Conservation (phyloP, 176 grass and related monocot species). For the Eragrostis nindensis region DNA sequence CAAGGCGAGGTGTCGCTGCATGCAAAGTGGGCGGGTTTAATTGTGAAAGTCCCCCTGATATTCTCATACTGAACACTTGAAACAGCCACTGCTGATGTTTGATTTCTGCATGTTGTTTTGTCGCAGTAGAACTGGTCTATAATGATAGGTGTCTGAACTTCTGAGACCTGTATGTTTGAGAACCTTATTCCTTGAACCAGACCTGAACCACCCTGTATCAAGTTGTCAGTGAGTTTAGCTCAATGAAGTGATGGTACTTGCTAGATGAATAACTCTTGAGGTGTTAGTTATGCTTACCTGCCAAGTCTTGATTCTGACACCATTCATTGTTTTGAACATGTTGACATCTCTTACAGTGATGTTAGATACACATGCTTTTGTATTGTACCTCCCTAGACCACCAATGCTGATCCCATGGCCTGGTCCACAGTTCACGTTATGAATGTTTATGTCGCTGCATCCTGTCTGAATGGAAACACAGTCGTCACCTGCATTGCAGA, state of each 20-base stretch:
- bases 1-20: constrained; percentile 79
- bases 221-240: not conserved
- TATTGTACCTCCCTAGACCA: constrained; percentile 84
- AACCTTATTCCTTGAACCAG: constrained; percentile 71
- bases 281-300: constrained; percentile 53
- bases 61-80: constrained; percentile 78
- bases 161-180: constrained; percentile 79
- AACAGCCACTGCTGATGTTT: constrained; percentile 60
- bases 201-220: constrained; percentile 73
- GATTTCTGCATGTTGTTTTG: constrained; percentile 59
- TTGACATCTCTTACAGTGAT: constrained; percentile 90
- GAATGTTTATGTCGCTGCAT: constrained; percentile 83
- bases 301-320: constrained; percentile 99
- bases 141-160: constrained; percentile 86
- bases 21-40: constrained; percentile 77
- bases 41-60: constrained; percentile 73
- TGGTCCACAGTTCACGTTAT: constrained; percentile 90
- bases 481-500: constrained; percentile 69
- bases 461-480: constrained; percentile 94
- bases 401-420: constrained; percentile 97
- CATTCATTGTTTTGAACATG: constrained; percentile 85
- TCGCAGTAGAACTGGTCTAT: constrained; percentile 95
- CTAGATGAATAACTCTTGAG: not conserved
- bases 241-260: not conserved
- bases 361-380: constrained; percentile 93